Conservation (phyloP, 1,284 basidiomycete genomes). For the Heterobasidion occidentale region DNA sequence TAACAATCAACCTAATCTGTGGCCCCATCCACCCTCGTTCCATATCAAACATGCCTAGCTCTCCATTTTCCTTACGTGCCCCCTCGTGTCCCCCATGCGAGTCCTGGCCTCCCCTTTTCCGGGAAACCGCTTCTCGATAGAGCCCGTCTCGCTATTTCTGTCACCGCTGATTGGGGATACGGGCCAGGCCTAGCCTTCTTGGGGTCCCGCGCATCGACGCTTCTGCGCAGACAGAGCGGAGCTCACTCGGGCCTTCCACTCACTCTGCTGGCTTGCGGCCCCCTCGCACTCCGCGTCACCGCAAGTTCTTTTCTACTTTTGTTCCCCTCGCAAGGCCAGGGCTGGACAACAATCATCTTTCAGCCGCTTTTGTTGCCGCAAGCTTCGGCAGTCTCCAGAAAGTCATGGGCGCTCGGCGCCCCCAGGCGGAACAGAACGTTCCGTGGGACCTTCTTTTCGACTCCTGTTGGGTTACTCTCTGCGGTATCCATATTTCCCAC, state of each 20-base stretch:
- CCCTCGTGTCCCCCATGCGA: background rate
- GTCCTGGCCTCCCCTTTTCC: background rate
- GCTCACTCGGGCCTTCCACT: conserved; percentile 1
- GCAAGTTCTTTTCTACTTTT: background rate
- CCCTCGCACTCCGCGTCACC: background rate
- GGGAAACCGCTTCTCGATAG: background rate
- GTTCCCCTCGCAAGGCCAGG: background rate
- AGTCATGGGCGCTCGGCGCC: no score
- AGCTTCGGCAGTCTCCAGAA: background rate
- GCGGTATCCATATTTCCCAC: conserved; percentile 6
- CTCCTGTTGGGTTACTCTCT: conserved; percentile 6
- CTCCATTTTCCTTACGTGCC: background rate
- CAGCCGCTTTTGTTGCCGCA: background rate
- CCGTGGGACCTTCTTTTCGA: conserved; percentile 4
- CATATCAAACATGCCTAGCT: background rate
- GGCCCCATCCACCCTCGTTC: background rate
- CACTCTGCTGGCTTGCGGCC: background rate
- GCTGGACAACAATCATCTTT: background rate
- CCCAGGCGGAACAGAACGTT: conserved; percentile 3
- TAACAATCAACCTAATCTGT: background rate
- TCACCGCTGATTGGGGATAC: conserved; percentile 1
- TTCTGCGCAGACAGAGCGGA: conserved; percentile 2
- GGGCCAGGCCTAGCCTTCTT: conserved; percentile 8
- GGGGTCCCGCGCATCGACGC: conserved; percentile 7
- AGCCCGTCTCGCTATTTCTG: background rate